These are phyloP conservation scores for Allium fistulosum DNA, from an alignment of 106 monocot species.

Conservation along the genomic window DNA sequence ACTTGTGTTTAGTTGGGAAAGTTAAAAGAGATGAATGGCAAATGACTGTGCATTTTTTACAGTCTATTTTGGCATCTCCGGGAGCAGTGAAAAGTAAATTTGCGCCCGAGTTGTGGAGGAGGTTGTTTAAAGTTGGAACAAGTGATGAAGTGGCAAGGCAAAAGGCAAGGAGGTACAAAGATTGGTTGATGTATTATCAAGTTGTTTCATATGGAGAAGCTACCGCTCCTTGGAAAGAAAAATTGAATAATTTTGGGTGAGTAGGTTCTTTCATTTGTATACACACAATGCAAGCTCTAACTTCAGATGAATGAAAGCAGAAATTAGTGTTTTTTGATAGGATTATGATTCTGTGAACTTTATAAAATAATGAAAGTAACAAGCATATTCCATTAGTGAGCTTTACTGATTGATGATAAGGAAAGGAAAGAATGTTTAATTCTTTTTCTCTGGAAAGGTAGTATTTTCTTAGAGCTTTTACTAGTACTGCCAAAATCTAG, in stretches of 20 bases:
- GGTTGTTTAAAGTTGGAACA: slow-evolving; percentile 24
- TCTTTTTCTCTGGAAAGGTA: slow-evolving; percentile 11
- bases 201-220: slow-evolving; percentile 63
- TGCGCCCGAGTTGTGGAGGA: slow-evolving; percentile 46
- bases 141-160: slow-evolving; percentile 35
- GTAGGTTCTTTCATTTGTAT: slow-evolving; percentile 9
- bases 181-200: slow-evolving; percentile 89
- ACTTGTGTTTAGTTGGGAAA: slow-evolving; percentile 51
- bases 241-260: slow-evolving; percentile 21
- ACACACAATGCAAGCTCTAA: neutral
- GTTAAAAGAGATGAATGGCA: slow-evolving; percentile 79
- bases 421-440: slow-evolving; percentile 7
- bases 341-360: neutral
- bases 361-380: slow-evolving; percentile 4
- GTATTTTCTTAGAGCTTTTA: slow-evolving; percentile 9
- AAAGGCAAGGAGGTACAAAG: slow-evolving; percentile 82
- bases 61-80: slow-evolving; percentile 56
- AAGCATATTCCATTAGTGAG: neutral
- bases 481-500: slow-evolving; percentile 18
- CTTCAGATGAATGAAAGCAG: neutral
- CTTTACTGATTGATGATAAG: slow-evolving; percentile 1
- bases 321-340: neutral
- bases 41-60: slow-evolving; percentile 79
- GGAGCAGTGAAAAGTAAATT: slow-evolving; percentile 43
- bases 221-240: slow-evolving; percentile 19